These are phyloP conservation scores for Trichosporon sp. DNA, from an alignment of 1,284 basidiomycete genomes.

Conservation along the genomic window DNA sequence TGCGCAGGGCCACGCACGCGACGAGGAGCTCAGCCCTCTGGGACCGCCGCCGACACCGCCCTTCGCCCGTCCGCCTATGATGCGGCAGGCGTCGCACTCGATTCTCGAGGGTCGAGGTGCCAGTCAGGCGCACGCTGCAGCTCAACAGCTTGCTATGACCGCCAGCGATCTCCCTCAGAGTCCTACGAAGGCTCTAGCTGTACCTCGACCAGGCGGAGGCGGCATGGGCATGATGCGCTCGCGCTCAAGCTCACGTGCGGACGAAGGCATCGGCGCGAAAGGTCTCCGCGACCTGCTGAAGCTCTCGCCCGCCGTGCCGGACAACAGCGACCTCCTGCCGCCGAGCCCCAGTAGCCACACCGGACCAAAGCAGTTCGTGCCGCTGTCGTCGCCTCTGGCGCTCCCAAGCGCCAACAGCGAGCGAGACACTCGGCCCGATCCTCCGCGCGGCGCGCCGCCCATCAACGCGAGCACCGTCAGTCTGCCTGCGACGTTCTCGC, in stretches of 20 bases:
- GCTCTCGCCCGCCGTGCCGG: constrained; percentile 39
- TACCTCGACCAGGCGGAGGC: constrained; percentile 4
- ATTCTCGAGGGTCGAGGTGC: constrained; percentile 44
- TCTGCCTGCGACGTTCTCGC: constrained; percentile 5
- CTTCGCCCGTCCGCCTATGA: constrained; percentile 36
- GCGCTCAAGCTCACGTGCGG: constrained; percentile 35
- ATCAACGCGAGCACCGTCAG: background rate
- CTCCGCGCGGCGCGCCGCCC: background rate
- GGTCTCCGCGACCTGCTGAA: constrained; percentile 43
- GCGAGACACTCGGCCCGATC: background rate
- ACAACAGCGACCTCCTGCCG: constrained; percentile 59
- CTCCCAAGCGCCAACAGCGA: background rate
- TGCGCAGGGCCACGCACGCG: constrained; percentile 21
- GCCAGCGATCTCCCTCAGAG: constrained; percentile 19
- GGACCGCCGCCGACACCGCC: constrained; percentile 11
- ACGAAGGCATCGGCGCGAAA: constrained; percentile 24
- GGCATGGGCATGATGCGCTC: constrained; percentile 35
- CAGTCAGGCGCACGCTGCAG: constrained; percentile 29
- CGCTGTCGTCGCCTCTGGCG: constrained; percentile 51
- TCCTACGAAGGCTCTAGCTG: constrained; percentile 23
- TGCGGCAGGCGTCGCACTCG: constrained; percentile 44
- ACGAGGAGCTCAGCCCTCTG: constrained; percentile 8
- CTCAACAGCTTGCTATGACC: constrained; percentile 25
- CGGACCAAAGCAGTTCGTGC: constrained; percentile 39
- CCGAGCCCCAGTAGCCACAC: constrained; percentile 61